Percentiles rank a stretch among this genome's conserved stretches.
These are phyloP conservation scores for Gossypium anomalum DNA, from an alignment of 345 rosid species.

Conservation along the genomic window DNA sequence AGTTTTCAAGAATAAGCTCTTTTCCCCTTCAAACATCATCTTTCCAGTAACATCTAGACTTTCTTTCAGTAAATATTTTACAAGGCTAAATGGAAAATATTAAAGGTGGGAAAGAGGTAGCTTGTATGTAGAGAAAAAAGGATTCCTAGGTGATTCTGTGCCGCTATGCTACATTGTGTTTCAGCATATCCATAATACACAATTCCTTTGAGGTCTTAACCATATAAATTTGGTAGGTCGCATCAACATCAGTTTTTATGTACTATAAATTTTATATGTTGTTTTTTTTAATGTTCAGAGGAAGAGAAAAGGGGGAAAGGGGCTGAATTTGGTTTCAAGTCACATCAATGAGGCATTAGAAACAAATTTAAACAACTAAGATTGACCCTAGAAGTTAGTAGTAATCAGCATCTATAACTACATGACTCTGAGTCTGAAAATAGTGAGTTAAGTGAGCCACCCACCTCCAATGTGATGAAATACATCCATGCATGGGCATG, in stretches of 20 bases:
- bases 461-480: background rate
- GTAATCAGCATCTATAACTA: conserved; percentile 1
- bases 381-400: background rate
- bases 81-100: background rate
- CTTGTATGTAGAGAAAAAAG: background rate
- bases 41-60: background rate
- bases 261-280: background rate
- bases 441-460: background rate
- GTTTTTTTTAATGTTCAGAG: background rate
- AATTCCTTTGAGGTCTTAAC: background rate
- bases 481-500: background rate
- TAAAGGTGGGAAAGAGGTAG: background rate
- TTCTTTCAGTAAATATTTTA: background rate
- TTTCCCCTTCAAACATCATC: background rate
- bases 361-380: background rate
- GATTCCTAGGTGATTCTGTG: background rate
- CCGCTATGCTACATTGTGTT: background rate
- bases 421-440: background rate
- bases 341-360: conserved; percentile 3
- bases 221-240: background rate
- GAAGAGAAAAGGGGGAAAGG: background rate
- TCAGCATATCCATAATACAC: background rate
- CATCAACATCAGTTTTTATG: background rate
- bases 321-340: background rate
- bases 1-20: background rate